Conservation (phyloP, 2,329 filamentous ascomycete species). For the Colletotrichum sp. region DNA sequence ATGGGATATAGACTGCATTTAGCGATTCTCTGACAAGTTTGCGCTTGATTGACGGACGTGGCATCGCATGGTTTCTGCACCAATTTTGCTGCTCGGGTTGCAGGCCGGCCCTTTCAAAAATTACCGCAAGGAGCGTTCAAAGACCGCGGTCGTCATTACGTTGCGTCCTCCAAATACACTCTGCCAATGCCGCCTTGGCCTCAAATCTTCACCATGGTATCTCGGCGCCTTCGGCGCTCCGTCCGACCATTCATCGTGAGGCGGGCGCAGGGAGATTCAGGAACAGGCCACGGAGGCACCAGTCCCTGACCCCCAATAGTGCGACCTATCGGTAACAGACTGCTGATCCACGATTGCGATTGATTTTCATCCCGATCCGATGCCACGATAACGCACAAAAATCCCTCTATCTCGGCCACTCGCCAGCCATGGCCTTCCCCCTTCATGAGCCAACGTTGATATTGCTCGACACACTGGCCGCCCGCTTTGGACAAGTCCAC, state of each 20-base stretch:
- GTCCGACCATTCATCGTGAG: conserved; percentile 7
- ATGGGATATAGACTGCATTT: background rate
- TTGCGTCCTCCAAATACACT: background rate
- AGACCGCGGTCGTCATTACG: background rate
- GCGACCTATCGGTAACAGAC: background rate
- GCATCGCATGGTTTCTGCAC: background rate
- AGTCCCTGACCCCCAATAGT: background rate
- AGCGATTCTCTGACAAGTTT: conserved; percentile 1
- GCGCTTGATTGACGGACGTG: background rate
- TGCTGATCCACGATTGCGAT: conserved; percentile 11
- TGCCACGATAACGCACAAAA: conserved; percentile 4
- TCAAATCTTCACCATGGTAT: background rate
- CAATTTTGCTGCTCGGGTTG: background rate
- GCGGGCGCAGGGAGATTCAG: conserved; percentile 6
- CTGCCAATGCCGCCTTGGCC: background rate
- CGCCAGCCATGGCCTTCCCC: background rate
- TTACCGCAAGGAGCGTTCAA: background rate
- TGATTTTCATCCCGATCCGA: conserved; percentile 8
- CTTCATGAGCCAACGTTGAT: background rate
- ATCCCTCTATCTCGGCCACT: conserved; percentile 9
- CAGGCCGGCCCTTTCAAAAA: background rate
- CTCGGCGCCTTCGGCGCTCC: conserved; percentile 7
- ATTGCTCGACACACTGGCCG: background rate
- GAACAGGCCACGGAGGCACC: conserved; percentile 12
- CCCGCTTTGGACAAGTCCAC: background rate